phyloP scores from a whole-genome alignment of 805 yeast genomes.

The Candida schatavii region DNA sequence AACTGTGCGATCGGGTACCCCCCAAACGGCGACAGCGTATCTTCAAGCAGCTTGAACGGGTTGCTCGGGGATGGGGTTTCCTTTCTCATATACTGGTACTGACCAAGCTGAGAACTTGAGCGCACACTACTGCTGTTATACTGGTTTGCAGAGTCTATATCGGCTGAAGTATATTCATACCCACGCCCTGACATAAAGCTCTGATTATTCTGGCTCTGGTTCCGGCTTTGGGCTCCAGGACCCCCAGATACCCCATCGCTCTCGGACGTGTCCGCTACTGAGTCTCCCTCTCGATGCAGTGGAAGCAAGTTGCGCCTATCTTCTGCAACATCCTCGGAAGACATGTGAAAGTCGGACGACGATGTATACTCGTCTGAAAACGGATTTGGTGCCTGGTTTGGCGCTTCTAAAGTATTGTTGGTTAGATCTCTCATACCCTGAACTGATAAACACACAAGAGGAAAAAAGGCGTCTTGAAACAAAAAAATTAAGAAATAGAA shows the following conservation, averaged over 20 bases:
- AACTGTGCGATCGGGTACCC: slow-evolving; percentile 95
- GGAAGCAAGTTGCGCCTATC: not conserved
- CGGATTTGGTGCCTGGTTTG: not conserved
- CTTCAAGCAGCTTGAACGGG: slow-evolving; percentile 1
- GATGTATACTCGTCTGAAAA: not conserved
- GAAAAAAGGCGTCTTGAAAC: too few relatives aligned
- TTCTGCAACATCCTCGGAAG: not conserved
- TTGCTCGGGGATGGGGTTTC: slow-evolving; percentile 1
- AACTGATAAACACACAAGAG: not conserved
- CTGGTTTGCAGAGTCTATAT: not conserved
- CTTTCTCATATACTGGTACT: not conserved
- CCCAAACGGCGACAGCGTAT: slow-evolving; percentile 69
- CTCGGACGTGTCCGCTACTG: too few relatives aligned
- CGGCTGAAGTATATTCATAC: not conserved
- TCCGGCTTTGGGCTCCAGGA: too few relatives aligned
- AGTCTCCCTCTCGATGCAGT: not conserved
- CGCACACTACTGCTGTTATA: not conserved
- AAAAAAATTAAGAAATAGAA: too few relatives aligned
- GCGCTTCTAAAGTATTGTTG: not conserved
- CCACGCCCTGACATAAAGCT: not conserved
- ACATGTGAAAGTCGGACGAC: not conserved
- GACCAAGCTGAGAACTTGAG: not conserved
- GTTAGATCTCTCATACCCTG: not conserved
- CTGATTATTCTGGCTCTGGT: too few relatives aligned
- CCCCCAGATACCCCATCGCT: too few relatives aligned